phyloP scores from a whole-genome alignment of 352 stramenopile species.

The Globisporangium nagaii region DNA sequence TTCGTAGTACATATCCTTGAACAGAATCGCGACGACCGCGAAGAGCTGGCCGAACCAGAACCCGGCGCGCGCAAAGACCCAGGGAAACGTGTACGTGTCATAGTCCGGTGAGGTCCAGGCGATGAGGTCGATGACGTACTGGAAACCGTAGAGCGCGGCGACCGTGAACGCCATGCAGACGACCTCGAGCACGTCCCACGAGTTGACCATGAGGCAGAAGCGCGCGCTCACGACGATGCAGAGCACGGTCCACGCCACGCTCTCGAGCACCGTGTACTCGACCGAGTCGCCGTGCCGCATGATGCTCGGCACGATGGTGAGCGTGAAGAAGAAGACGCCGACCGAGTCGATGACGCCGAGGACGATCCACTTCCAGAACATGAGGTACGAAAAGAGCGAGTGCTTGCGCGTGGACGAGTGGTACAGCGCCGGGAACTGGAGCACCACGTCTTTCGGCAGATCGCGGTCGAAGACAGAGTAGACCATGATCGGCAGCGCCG shows the following conservation, averaged over 20 bases:
- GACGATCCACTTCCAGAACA: conserved; percentile 87
- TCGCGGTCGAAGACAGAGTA: conserved; percentile 82
- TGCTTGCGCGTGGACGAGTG: conserved; percentile 46
- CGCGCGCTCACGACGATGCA: conserved; percentile 75
- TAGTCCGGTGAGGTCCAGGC: conserved; percentile 44
- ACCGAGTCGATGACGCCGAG: conserved; percentile 75
- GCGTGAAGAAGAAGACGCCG: conserved; percentile 58
- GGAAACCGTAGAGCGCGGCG: conserved; percentile 48
- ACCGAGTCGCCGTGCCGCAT: conserved; percentile 51
- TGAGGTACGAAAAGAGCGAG: conserved; percentile 65
- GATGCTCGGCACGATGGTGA: conserved; percentile 44
- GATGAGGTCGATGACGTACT: conserved; percentile 69
- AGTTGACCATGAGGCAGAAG: conserved; percentile 78
- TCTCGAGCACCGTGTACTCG: conserved; percentile 59
- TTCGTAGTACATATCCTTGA: conserved; percentile 73
- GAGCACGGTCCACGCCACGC: conserved; percentile 67
- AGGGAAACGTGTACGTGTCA: conserved; percentile 74
- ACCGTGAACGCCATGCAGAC: conserved; percentile 53
- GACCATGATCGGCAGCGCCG: conserved; percentile 88
- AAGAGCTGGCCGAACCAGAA: conserved; percentile 80
- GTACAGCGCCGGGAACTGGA: conserved; percentile 67
- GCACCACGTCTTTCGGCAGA: conserved; percentile 53
- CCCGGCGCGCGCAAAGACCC: conserved; percentile 54
- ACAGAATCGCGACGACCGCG: conserved; percentile 51
- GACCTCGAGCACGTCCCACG: conserved; percentile 66